A percentile compares a stretch with the other conserved stretches of the same genome.
Evolutionary conservation across 2,329 filamentous ascomycete species (phyloP).

Genomic region (Neospermospora avenae): DNA sequence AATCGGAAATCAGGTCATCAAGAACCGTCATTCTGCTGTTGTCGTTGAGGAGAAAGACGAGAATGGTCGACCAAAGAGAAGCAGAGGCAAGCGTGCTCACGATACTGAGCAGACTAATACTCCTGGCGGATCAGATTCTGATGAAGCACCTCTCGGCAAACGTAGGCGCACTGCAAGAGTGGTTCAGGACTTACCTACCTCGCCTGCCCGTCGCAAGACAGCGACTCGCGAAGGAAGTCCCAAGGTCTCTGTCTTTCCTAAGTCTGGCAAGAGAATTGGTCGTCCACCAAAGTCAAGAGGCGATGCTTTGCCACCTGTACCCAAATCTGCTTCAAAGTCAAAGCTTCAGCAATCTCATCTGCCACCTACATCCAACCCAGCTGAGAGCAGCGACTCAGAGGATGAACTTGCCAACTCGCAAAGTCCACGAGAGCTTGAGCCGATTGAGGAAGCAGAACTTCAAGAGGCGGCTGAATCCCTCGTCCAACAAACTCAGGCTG

Average conservation of each 20-base stretch:
- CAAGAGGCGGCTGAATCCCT: conserved; percentile 28
- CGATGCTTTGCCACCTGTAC: background rate
- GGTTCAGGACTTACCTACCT: conserved; percentile 21
- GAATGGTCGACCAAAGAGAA: conserved; percentile 29
- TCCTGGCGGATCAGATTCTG: conserved; percentile 25
- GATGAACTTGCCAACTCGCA: conserved; percentile 1
- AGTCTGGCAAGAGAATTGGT: conserved; percentile 34
- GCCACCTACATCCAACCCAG: conserved; percentile 20
- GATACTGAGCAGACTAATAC: conserved; percentile 25
- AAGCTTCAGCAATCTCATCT: conserved; percentile 25
- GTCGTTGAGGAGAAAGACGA: conserved; percentile 17
- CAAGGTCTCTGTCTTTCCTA: conserved; percentile 23
- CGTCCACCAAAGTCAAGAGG: conserved; percentile 31
- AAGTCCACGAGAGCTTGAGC: conserved; percentile 20
- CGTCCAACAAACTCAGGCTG: conserved; percentile 20
- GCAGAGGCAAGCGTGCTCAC: conserved; percentile 13
- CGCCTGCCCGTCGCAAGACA: conserved; percentile 5
- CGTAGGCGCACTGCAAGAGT: conserved; percentile 27
- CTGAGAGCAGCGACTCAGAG: conserved; percentile 10
- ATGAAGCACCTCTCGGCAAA: conserved; percentile 30
- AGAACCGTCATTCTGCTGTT: conserved; percentile 16
- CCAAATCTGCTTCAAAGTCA: conserved; percentile 19
- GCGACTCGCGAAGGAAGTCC: conserved; percentile 16
- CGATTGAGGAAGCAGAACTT: conserved; percentile 26
- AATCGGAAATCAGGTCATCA: conserved; percentile 55